Conservation (phyloP, 345 rosid species). For the Acer campestre region DNA sequence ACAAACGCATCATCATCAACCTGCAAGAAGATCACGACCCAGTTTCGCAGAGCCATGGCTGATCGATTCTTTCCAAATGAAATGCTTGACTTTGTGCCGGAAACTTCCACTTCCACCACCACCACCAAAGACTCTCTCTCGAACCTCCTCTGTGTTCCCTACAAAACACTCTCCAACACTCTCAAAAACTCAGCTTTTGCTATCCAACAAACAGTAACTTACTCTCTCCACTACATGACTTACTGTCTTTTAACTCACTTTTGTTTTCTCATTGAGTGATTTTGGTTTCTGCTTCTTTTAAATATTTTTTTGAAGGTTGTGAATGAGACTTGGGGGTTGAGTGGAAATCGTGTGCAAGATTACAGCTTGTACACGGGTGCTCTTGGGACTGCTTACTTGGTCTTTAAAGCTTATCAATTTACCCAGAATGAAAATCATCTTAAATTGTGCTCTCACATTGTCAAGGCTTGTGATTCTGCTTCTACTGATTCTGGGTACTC, state of each 20-base stretch:
- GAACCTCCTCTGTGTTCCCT: constrained; percentile 45
- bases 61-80: constrained; percentile 50
- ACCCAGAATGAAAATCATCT: constrained; percentile 54
- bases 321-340: constrained; percentile 56
- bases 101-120: constrained; percentile 15
- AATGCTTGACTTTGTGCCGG: constrained; percentile 30
- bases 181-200: too few species aligned
- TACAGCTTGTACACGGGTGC: constrained; percentile 58
- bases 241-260: neutral
- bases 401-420: constrained; percentile 52
- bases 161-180: constrained; percentile 29
- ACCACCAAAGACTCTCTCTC: constrained; percentile 31
- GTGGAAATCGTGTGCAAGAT: constrained; percentile 51
- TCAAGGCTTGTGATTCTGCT: constrained; percentile 68
- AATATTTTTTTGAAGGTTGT: constrained; percentile 38
- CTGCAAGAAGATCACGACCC: too few species aligned
- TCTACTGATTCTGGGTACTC: constrained; percentile 51
- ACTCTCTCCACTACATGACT: too few species aligned
- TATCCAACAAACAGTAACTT: too few species aligned
- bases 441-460: constrained; percentile 52
- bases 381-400: constrained; percentile 66
- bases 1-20: too few species aligned
- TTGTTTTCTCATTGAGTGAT: neutral
- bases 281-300: constrained; percentile 3
- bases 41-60: constrained; percentile 22